Evolutionary conservation across 495 filamentous ascomycete species (phyloP).

Genomic region (Friedmanniomyces simplex): DNA sequence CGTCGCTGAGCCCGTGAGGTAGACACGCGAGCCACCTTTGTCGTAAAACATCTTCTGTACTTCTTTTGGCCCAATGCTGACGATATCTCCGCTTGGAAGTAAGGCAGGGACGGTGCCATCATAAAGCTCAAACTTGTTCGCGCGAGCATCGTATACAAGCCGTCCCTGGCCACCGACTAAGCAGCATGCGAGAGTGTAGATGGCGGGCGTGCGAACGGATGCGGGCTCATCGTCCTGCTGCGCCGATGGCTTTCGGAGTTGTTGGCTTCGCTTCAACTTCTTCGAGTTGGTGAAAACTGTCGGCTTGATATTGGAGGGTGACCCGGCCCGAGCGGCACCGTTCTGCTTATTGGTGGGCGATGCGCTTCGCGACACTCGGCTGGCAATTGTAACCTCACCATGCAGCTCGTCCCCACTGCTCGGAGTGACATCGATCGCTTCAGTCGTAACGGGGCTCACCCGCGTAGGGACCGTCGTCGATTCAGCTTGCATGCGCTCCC

Average conservation of each 20-base stretch:
- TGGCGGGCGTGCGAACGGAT: neutral
- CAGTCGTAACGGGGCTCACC: neutral
- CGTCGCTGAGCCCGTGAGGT: neutral
- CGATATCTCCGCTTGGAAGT: neutral
- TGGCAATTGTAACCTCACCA: neutral
- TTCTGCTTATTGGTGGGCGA: neutral
- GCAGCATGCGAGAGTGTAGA: no score
- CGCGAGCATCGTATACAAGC: neutral
- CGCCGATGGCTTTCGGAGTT: neutral
- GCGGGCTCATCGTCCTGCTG: neutral
- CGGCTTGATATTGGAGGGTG: neutral
- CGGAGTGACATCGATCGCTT: neutral
- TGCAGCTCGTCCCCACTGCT: neutral
- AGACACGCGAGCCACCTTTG: neutral
- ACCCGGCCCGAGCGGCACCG: neutral
- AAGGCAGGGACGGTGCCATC: neutral
- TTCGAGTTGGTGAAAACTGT: neutral
- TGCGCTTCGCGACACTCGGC: neutral
- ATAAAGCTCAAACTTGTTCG: neutral
- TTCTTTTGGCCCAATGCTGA: slow-evolving; percentile 1
- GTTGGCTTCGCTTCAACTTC: neutral
- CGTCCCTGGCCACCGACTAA: no score
- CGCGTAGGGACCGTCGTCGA: neutral
- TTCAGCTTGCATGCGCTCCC: neutral
- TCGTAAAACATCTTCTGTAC: neutral